A percentile compares a stretch with the other conserved stretches of the same genome.
phyloP scores from a whole-genome alignment of 257 asterid species.

The Solanum chmielewskii region DNA sequence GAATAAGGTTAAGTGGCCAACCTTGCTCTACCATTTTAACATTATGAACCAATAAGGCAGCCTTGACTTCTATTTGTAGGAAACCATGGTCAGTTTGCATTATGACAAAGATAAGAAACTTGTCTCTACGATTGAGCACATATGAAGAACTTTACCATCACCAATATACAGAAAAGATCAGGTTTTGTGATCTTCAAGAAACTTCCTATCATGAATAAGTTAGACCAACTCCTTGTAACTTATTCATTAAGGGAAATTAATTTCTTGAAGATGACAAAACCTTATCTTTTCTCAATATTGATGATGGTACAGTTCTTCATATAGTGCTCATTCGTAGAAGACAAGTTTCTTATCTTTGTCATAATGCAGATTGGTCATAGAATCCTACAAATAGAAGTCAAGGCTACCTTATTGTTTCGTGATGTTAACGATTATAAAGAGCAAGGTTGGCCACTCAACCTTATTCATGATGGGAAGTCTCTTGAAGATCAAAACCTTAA shows the following conservation, averaged over 20 bases:
- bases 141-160: neutral
- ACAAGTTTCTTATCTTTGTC: neutral
- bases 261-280: too few species aligned
- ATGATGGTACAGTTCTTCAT: neutral
- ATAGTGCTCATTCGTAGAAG: neutral
- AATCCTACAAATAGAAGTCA: neutral
- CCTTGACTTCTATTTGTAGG: neutral
- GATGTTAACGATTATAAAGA: neutral
- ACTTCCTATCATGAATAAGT: too few species aligned
- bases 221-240: too few species aligned
- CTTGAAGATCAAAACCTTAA: neutral
- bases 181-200: neutral
- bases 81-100: neutral
- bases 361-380: neutral
- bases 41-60: neutral
- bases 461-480: neutral
- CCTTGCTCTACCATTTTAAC: neutral
- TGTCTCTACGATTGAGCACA: neutral
- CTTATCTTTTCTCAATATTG: too few species aligned
- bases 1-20: too few species aligned
- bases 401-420: neutral
- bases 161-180: neutral
- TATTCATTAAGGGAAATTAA: too few species aligned
- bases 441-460: neutral
- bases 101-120: neutral